A percentile compares a stretch with the other conserved stretches of the same genome.
phyloP scores from a whole-genome alignment of 345 rosid species.

The Gossypium arboreum region DNA sequence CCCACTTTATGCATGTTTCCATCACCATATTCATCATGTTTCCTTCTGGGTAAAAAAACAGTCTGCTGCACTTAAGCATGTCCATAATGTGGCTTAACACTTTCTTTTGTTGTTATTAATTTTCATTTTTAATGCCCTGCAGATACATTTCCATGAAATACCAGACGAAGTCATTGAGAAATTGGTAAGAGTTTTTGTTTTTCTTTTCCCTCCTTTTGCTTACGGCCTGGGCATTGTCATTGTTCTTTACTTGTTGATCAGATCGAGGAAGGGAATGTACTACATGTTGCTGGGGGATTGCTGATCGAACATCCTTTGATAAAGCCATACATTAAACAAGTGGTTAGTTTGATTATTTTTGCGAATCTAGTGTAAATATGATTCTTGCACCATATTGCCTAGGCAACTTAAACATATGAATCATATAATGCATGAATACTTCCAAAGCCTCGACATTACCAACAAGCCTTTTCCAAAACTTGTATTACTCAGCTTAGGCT shows the following conservation, averaged over 20 bases:
- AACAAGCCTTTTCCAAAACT: not conserved
- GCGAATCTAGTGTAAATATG: not conserved
- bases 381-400: not conserved
- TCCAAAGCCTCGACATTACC: not conserved
- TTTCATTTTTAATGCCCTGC: conserved; percentile 29
- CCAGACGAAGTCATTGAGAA: conserved; percentile 71
- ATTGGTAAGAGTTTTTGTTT: conserved; percentile 44
- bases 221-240: not conserved
- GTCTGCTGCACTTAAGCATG: not conserved
- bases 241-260: conserved; percentile 20
- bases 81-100: not conserved
- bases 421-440: not conserved
- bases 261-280: conserved; percentile 76
- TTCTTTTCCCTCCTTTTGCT: not conserved
- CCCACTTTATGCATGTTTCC: not conserved
- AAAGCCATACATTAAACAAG: conserved; percentile 60
- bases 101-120: not conserved
- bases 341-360: conserved; percentile 51
- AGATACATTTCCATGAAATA: conserved; percentile 84
- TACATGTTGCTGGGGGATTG: conserved; percentile 78
- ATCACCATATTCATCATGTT: not conserved
- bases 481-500: not conserved
- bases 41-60: not conserved
- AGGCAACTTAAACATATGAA: not conserved
- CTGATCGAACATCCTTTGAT: conserved; percentile 61